Conservation (phyloP, 2,329 filamentous ascomycete species). For the Botrytis fabae region DNA sequence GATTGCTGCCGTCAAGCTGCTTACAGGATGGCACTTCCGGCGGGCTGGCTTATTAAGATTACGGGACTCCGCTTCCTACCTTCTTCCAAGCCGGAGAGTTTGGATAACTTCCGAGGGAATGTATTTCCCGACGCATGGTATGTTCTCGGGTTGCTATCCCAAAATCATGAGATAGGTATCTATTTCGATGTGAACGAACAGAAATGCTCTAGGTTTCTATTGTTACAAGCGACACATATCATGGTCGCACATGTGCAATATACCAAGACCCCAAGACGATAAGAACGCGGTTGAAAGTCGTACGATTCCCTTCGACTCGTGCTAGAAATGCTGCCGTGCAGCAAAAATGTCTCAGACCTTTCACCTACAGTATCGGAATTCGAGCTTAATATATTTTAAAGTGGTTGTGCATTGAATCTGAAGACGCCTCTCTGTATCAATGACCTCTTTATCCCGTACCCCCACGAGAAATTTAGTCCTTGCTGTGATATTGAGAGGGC, state of each 20-base stretch:
- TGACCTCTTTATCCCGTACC: background rate
- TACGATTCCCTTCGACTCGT: background rate
- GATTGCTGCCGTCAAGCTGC: background rate
- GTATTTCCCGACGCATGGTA: background rate
- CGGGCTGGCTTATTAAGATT: background rate
- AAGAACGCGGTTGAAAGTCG: background rate
- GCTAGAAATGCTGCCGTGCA: background rate
- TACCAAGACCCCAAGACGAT: background rate
- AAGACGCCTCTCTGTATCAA: background rate
- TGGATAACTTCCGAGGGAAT: background rate
- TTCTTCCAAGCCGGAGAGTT: background rate
- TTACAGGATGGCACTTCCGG: background rate
- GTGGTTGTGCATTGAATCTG: background rate
- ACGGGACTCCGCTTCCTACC: background rate
- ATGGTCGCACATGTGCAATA: background rate
- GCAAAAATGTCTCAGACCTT: background rate
- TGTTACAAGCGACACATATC: background rate
- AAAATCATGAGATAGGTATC: accelerated
- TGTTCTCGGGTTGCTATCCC: background rate
- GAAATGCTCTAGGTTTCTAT: background rate
- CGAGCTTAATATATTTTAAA: background rate
- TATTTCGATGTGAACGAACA: background rate
- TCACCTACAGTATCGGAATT: background rate
- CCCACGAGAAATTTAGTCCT: background rate
- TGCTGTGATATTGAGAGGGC: background rate